These are phyloP conservation scores for Eucalyptus tenuipes DNA, from an alignment of 345 rosid genomes.

Conservation along the genomic window DNA sequence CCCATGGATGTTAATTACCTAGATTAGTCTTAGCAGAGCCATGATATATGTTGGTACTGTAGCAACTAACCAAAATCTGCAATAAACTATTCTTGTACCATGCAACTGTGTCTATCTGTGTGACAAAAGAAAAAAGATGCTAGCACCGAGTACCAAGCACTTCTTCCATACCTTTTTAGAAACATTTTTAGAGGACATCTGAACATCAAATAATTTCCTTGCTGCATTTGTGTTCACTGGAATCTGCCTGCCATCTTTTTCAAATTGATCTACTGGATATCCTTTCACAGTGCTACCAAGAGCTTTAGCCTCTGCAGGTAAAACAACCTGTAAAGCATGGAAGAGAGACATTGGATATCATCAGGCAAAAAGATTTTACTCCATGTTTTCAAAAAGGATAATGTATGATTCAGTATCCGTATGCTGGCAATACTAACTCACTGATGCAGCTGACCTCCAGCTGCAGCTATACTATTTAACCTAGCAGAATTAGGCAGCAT, in stretches of 20 bases:
- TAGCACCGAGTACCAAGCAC: not conserved
- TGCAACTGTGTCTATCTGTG: not conserved
- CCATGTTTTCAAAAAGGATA: not conserved
- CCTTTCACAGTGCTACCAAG: constrained; percentile 97
- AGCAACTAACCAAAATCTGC: not conserved
- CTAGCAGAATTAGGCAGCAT: constrained; percentile 64
- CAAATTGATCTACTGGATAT: constrained; percentile 94
- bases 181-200: constrained; percentile 89
- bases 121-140: not conserved
- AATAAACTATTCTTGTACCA: not conserved
- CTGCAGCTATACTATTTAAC: constrained; percentile 35
- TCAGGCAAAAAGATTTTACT: not conserved
- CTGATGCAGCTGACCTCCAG: constrained; percentile 91
- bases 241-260: constrained; percentile 96
- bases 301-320: constrained; percentile 95
- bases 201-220: constrained; percentile 89
- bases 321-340: constrained; percentile 58
- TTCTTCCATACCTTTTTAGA: constrained; percentile 64
- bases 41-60: not conserved
- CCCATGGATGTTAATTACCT: not conserved
- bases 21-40: not conserved
- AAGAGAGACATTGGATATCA: not conserved
- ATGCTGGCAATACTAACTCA: constrained; percentile 47
- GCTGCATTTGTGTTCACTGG: constrained; percentile 95
- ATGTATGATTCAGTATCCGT: not conserved